These are phyloP conservation scores for Limnanthes douglasii DNA, from an alignment of 345 rosid species.

Conservation along the genomic window DNA sequence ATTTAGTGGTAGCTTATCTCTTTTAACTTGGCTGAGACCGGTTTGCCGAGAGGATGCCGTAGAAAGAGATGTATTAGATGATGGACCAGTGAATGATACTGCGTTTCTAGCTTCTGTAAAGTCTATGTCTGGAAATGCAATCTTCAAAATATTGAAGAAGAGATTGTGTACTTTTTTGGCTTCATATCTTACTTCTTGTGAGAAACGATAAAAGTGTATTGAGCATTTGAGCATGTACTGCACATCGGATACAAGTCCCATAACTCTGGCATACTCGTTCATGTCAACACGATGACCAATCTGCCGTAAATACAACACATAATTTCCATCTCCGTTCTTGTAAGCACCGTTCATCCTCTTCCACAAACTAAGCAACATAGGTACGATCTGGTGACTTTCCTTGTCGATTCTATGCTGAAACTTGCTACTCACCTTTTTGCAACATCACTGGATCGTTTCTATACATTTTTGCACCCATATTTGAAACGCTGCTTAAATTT, in stretches of 20 bases:
- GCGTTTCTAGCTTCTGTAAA: conserved; percentile 69
- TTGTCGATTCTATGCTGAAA: conserved; percentile 79
- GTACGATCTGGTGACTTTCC: conserved; percentile 93
- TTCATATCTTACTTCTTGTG: conserved; percentile 95
- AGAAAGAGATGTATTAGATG: conserved; percentile 28
- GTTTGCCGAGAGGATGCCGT: conserved; percentile 38
- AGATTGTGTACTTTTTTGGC: conserved; percentile 95
- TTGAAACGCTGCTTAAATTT: conserved; percentile 36
- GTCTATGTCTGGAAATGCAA: conserved; percentile 80
- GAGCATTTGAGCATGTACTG: conserved; percentile 82
- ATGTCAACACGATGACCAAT: conserved; percentile 81
- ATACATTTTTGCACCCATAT: conserved; percentile 51
- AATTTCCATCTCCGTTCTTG: conserved; percentile 48
- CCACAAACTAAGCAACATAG: conserved; percentile 83
- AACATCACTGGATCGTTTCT: conserved; percentile 72
- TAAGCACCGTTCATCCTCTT: conserved; percentile 59
- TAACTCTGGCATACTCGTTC: conserved; percentile 60
- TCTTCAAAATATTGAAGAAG: conserved; percentile 88
- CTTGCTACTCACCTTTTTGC: conserved; percentile 82
- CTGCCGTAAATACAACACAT: conserved; percentile 68
- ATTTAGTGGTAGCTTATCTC: conserved; percentile 29
- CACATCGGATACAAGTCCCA: conserved; percentile 85
- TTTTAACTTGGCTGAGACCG: conserved; percentile 44
- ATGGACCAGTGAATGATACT: conserved; percentile 49
- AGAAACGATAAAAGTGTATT: conserved; percentile 71